Base-by-base conservation (phyloP, 208 protist genomes). In the Crithidia expoeki region DNA sequence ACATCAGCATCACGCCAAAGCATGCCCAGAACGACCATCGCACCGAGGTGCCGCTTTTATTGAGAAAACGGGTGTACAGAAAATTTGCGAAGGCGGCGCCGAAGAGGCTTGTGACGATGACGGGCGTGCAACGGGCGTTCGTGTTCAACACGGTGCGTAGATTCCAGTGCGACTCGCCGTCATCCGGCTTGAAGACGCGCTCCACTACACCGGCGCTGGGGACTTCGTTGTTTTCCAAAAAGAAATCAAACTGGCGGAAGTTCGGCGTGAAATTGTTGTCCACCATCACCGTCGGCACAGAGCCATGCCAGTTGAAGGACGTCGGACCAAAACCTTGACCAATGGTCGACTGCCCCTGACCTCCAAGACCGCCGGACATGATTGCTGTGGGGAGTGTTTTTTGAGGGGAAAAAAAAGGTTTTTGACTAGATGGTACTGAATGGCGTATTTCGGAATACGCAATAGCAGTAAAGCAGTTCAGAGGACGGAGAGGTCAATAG, bases 201-300 rank as follows among this genome's bases (percentile, higher is more conserved):
- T 89, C 88, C 16, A 85, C 85, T 4, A 94, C 68, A 1, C 67
- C 74, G 55, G 77, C 80, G 62, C 87, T 79, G 1, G 90, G 90
- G 40, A 89, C 78, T 47, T 92, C 85, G 34, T 70, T 88, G 57
- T 86, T 86, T 59, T 90, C 84, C 27, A 94, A 63, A 30, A 92
- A 92, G 62, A 96, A 93, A 58, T 96, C 90, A 52, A 96, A 96
- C 17, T 96, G 90, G 16, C 90, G 81, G 52, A 96, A 96, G 74
- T 96, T 96, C 21, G 90, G 88, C 66, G 89, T 79, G 51, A 93
- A 94, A 51, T 82, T 63, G 70, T 69, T 89, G 73, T 96, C 90
- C 14, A 68, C 85, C 36, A 83, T 72, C 40, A 75, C 72, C 30
- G 88, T 88, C 14, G 90, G 85, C 23, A 96, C 76, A n/a, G 87